Evolutionary conservation across 169 alveolate genomes (phyloP).

Genomic region (Hepatocystis sp.): DNA sequence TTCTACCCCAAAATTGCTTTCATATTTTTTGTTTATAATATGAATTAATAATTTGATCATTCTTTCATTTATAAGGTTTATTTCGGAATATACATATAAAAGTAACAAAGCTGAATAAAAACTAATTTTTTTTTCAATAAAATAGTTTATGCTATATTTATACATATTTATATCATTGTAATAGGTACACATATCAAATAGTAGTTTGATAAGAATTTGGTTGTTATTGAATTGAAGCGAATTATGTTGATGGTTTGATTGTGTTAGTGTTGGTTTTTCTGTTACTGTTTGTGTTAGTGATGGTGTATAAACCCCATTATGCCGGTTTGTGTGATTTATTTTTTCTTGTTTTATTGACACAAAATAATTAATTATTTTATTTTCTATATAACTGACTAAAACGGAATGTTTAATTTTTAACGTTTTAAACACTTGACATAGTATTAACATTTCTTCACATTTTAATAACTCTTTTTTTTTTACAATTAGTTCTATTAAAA

Average conservation of each 20-base stretch:
- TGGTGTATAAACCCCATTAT: no score
- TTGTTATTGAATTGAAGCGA: neutral
- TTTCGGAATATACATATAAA: conserved; percentile 57
- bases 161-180: conserved; percentile 61
- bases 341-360: neutral
- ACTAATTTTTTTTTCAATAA: conserved; percentile 28
- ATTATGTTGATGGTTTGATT: neutral
- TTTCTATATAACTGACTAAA: conserved; percentile 29
- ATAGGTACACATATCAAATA: conserved; percentile 70
- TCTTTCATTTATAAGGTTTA: conserved; percentile 23
- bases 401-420: conserved; percentile 51
- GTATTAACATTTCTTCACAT: conserved; percentile 59
- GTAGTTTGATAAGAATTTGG: conserved; percentile 28
- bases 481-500: conserved; percentile 29
- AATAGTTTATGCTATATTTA: conserved; percentile 31
- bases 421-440: conserved; percentile 59
- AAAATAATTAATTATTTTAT: conserved; percentile 28
- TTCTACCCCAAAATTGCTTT: conserved; percentile 31
- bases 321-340: neutral
- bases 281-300: no score
- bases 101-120: conserved; percentile 44
- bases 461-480: conserved; percentile 40
- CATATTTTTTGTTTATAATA: conserved; percentile 40
- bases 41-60: conserved; percentile 24
- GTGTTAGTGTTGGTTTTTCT: neutral